A percentile compares a stretch with the other conserved stretches of the same genome.
phyloP scores from a whole-genome alignment of 768 basidiomycete species.

The Termitomyces sp. region DNA sequence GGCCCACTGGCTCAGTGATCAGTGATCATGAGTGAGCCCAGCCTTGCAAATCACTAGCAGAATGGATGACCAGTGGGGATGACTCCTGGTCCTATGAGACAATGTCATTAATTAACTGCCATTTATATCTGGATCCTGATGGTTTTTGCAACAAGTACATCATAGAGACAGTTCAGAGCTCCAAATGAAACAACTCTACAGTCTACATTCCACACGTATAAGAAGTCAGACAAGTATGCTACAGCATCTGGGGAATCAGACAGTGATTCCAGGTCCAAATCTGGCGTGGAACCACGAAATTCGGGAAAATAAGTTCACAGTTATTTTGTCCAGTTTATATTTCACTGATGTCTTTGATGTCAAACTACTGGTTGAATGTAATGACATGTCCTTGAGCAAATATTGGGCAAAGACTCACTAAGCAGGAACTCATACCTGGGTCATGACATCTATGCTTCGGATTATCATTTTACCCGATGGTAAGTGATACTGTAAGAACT shows the following conservation, averaged over 20 bases:
- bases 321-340: neutral
- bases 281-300: neutral
- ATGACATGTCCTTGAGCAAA: too few species aligned
- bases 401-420: too few species aligned
- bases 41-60: too few species aligned
- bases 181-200: neutral
- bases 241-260: neutral
- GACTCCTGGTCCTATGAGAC: neutral
- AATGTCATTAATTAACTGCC: neutral
- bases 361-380: too few species aligned
- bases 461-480: too few species aligned
- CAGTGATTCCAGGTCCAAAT: neutral
- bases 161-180: neutral
- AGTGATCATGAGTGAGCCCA: too few species aligned
- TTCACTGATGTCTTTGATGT: neutral
- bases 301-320: neutral
- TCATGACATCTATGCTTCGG: too few species aligned
- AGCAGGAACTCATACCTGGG: too few species aligned
- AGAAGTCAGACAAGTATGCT: neutral
- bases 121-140: neutral
- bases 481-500: neutral
- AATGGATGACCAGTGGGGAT: neutral
- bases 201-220: neutral
- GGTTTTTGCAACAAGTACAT: neutral
- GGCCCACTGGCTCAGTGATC: too few species aligned